A percentile compares a stretch with the other conserved stretches of the same genome.
Evolutionary conservation across 805 yeast species (phyloP).

Genomic region (Kazachstania viticola): DNA sequence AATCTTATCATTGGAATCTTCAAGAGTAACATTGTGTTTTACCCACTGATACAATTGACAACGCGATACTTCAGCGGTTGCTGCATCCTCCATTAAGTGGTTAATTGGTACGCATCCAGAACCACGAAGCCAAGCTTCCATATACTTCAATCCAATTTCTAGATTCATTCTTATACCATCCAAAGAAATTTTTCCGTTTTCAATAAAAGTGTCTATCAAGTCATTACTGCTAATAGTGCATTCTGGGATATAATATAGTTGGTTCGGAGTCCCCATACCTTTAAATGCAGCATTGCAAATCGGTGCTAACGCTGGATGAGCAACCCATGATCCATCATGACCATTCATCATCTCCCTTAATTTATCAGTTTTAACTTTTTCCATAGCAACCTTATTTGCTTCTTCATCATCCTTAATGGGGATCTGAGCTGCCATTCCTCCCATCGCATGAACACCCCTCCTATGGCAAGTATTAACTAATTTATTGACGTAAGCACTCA

Average conservation of each 20-base stretch:
- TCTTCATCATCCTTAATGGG: constrained; percentile 63
- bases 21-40: constrained; percentile 49
- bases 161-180: constrained; percentile 62
- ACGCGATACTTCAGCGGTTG: constrained; percentile 80
- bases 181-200: constrained; percentile 53
- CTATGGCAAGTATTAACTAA: constrained; percentile 65
- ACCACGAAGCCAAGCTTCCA: constrained; percentile 80
- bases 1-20: constrained; percentile 46
- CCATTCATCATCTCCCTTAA: constrained; percentile 67
- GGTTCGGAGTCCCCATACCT: constrained; percentile 78
- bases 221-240: constrained; percentile 31
- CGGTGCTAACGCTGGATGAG: constrained; percentile 75
- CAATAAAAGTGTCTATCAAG: constrained; percentile 53
- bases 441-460: constrained; percentile 78
- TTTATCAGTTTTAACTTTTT: constrained; percentile 63
- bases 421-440: constrained; percentile 85
- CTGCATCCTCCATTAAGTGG: constrained; percentile 81
- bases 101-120: constrained; percentile 80
- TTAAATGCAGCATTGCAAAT: constrained; percentile 63
- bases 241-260: constrained; percentile 41
- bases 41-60: constrained; percentile 79
- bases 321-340: constrained; percentile 85
- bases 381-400: constrained; percentile 56
- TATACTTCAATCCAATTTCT: constrained; percentile 66
- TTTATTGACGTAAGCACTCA: constrained; percentile 65